Base-by-base conservation (phyloP, 176 grass and related monocot species). In the Saccharum spontaneum region DNA sequence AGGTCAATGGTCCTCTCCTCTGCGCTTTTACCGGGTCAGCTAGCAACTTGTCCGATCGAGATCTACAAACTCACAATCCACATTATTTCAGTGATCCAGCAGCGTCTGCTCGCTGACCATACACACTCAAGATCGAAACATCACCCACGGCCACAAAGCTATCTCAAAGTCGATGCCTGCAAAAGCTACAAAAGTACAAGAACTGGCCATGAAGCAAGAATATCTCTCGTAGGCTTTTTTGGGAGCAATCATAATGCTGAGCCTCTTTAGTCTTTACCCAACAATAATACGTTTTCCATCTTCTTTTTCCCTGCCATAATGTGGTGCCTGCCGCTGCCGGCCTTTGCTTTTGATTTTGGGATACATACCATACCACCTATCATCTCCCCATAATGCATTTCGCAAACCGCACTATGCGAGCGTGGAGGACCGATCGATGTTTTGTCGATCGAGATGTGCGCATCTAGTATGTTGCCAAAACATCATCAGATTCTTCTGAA, bases 401-500 rank as follows among this genome's bases (percentile, higher is more conserved):
- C 43, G 10, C 64, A 41, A 31, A 46, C 14, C 34, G 44, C 78
- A 28, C 88, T 86, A 68, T 68, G 46, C 34, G 40, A 86, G 74
- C 71, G 6, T 55, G 46, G 60, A 33, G 38, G 79, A 26, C 73
- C 44, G 66, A 73, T 59, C 70, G 40, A 60, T 18, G 3, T 38
- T 38, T 38, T 38, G 37, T 37, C 65, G 65, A 44, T 41, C 37
- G 80, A 68, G 67, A 68, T 87, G 57, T 72, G 73, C 45, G 24
- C 73, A 48, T 45, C 54, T 86, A 86, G 14, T 54, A 44, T 86
- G 79, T 48, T 49, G 84, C 48, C 68, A 73, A 79, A 83, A 41
- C 45, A 63, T 50, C 76, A 8, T 87, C 68, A 75, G 85, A 90
- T 90, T 83, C 75, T 67, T 79, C 67, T 52, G 28, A 40, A 79